Percentiles rank a stretch among this genome's conserved stretches.
phyloP scores from a whole-genome alignment of 164 flowering plant genomes.

The Hamamelis virginiana region DNA sequence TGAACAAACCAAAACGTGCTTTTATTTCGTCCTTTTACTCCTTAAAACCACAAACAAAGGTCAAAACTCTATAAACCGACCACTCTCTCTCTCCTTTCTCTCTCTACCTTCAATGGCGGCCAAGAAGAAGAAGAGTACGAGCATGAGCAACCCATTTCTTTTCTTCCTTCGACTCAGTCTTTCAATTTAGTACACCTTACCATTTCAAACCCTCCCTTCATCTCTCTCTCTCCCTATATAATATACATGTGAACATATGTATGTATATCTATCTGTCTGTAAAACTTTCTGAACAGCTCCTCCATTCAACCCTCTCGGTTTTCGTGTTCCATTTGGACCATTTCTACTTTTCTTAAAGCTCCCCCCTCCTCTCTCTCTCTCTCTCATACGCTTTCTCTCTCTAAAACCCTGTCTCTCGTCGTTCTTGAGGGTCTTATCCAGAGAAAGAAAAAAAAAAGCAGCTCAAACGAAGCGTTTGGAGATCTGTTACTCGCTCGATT shows the following conservation, averaged over 20 bases:
- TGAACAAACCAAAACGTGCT: slow-evolving; percentile 29
- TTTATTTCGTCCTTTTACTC: neutral
- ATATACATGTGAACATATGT: neutral
- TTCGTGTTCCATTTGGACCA: slow-evolving; percentile 23
- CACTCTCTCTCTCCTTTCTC: slow-evolving; percentile 15
- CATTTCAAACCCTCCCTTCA: neutral
- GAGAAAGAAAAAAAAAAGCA: neutral
- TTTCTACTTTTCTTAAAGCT: slow-evolving; percentile 17
- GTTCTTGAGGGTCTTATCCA: slow-evolving; percentile 10
- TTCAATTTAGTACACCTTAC: slow-evolving; percentile 13
- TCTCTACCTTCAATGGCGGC: slow-evolving; percentile 29
- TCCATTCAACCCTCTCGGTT: slow-evolving; percentile 19
- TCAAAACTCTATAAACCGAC: slow-evolving; percentile 18
- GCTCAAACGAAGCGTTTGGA: slow-evolving; percentile 6
- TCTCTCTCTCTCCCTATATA: slow-evolving; percentile 8
- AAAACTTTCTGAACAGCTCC: neutral
- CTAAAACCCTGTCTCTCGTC: neutral
- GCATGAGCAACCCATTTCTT: neutral
- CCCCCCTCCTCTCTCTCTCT: slow-evolving; percentile 13
- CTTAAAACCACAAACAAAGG: slow-evolving; percentile 3
- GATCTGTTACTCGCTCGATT: slow-evolving; percentile 16
- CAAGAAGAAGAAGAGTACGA: slow-evolving; percentile 3
- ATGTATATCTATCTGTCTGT: no score
- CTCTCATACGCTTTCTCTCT: slow-evolving; percentile 11
- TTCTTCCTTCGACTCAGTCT: slow-evolving; percentile 11